Percentiles rank a stretch among this genome's conserved stretches.
Conservation (phyloP, 305 asterid genomes). For the Caryopteris hybrid region DNA sequence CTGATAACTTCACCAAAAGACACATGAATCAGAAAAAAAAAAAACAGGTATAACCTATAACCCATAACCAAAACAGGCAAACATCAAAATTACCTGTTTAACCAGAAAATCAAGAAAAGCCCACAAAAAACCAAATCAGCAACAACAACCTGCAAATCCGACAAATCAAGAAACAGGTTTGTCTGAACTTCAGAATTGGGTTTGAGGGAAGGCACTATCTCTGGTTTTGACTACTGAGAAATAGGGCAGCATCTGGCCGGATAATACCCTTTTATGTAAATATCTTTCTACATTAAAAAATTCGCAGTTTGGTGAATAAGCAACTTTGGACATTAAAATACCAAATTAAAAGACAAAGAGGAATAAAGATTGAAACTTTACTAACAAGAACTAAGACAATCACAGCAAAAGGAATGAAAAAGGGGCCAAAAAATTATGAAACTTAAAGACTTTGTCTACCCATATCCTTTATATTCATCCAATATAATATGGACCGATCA, state of each 20-base stretch:
- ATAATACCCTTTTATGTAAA: slow-evolving; percentile 15
- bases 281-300: slow-evolving; percentile 18
- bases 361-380: slow-evolving; percentile 24
- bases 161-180: slow-evolving; percentile 15
- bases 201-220: slow-evolving; percentile 12
- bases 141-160: slow-evolving; percentile 21
- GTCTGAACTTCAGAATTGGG: slow-evolving; percentile 17
- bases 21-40: not conserved
- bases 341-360: slow-evolving; percentile 22
- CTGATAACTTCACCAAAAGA: not conserved
- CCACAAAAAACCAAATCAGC: slow-evolving; percentile 29
- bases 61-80: not conserved
- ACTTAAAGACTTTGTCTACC: slow-evolving; percentile 2
- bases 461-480: not conserved
- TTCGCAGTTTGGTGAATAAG: slow-evolving; percentile 37
- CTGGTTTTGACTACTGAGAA: slow-evolving; percentile 32
- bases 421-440: not conserved
- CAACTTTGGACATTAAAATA: slow-evolving; percentile 22
- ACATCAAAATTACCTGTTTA: slow-evolving; percentile 14
- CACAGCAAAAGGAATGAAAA: not conserved
- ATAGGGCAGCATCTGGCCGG: slow-evolving; percentile 12
- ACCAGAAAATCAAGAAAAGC: slow-evolving; percentile 18
- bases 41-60: not conserved
- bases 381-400: slow-evolving; percentile 14
- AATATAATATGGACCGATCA: slow-evolving; percentile 16